A percentile compares a stretch with the other conserved stretches of the same genome.
These are phyloP conservation scores for Lactarius hatsudake DNA, from an alignment of 768 basidiomycete species.

Conservation along the genomic window DNA sequence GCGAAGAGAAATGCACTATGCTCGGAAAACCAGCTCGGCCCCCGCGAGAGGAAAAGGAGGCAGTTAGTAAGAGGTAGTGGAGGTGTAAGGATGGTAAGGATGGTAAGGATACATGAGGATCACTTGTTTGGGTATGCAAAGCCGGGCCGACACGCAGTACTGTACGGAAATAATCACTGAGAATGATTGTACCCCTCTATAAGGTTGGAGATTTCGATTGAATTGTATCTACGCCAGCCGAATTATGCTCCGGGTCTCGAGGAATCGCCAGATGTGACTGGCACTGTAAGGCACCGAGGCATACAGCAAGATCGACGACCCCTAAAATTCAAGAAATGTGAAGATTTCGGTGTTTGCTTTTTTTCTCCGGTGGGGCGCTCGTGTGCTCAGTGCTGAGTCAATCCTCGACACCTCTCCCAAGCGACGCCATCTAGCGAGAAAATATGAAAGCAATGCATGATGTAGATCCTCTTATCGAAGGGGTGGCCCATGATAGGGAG, in stretches of 20 bases:
- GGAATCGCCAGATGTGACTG: not conserved
- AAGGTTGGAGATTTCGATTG: not conserved
- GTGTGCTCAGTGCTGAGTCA: no score
- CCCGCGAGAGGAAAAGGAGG: not conserved
- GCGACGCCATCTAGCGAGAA: not conserved
- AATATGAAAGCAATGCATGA: not conserved
- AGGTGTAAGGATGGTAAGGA: not conserved
- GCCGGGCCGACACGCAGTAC: constrained; percentile 1
- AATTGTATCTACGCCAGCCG: not conserved
- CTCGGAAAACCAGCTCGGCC: not conserved
- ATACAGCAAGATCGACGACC: no score
- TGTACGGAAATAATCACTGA: no score
- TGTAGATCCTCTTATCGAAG: not conserved
- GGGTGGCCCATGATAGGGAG: not conserved
- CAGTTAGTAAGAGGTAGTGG: not conserved
- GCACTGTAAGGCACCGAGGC: not conserved
- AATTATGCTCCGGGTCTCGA: no score
- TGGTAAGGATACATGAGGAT: not conserved
- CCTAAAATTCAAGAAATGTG: not conserved
- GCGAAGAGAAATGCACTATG: not conserved
- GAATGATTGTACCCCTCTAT: not conserved
- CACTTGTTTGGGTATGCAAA: not conserved
- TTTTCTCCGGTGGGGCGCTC: not conserved
- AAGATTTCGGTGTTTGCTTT: not conserved
- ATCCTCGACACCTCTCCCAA: not conserved